Percentiles rank a stretch among this genome's conserved stretches.
Evolutionary conservation across 371 early-diverging fungal species (phyloP).

Genomic region (Mortierella sp.): DNA sequence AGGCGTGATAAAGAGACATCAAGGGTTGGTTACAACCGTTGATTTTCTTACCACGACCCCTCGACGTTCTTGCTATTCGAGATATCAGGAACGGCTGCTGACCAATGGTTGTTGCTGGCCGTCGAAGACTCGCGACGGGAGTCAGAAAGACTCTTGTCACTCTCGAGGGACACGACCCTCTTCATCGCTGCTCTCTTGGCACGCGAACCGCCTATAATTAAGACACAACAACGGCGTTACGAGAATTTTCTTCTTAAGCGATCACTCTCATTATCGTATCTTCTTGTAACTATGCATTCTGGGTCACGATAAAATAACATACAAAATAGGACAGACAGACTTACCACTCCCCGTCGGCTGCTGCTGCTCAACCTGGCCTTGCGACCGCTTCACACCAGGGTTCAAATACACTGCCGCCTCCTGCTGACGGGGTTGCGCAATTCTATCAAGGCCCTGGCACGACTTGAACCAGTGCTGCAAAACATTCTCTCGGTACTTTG

Average conservation of each 20-base stretch:
- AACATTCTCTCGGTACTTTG: constrained; percentile 26
- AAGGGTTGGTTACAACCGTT: background rate
- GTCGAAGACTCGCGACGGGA: background rate
- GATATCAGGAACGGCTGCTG: background rate
- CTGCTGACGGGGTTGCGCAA: background rate
- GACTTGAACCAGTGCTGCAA: constrained; percentile 27
- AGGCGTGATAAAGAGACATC: background rate
- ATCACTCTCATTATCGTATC: background rate
- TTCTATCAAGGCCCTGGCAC: background rate
- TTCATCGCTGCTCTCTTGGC: background rate
- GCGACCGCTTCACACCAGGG: background rate
- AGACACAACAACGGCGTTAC: background rate
- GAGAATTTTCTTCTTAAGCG: background rate
- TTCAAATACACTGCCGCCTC: background rate
- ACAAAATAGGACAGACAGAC: background rate
- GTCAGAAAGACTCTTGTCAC: background rate
- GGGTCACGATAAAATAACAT: background rate
- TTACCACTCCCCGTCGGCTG: background rate
- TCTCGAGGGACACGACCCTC: constrained; percentile 2
- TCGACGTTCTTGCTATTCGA: background rate
- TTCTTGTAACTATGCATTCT: background rate
- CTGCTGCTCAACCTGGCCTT: background rate
- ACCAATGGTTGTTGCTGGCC: background rate
- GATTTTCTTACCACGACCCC: background rate
- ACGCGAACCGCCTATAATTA: background rate